These are phyloP conservation scores for Trichomonas vaginalis DNA, from an alignment of 208 protist species.

Conservation along the genomic window DNA sequence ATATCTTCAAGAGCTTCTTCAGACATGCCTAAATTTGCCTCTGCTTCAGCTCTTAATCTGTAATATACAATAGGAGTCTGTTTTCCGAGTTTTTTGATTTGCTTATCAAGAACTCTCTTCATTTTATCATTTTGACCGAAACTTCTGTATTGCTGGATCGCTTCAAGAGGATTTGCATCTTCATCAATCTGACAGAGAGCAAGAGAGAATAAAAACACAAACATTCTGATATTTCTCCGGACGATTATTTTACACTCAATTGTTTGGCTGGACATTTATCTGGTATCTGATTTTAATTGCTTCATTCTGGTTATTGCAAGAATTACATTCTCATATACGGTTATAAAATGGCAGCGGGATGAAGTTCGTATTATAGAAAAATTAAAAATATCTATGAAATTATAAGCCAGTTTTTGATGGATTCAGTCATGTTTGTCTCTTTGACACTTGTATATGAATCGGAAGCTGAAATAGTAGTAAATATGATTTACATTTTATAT, in stretches of 20 bases:
- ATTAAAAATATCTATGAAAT: too few relatives aligned
- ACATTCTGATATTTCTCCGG: not conserved
- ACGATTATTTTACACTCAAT: not conserved
- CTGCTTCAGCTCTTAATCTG: not conserved
- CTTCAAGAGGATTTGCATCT: not conserved
- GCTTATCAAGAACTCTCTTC: not conserved
- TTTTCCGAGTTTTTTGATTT: not conserved
- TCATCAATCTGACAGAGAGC: not conserved
- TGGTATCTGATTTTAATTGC: too few relatives aligned
- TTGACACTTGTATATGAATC: too few relatives aligned
- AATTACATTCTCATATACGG: too few relatives aligned
- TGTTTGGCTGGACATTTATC: not conserved
- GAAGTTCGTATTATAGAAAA: too few relatives aligned
- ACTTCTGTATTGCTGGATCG: not conserved
- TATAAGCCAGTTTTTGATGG: too few relatives aligned
- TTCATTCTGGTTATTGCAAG: too few relatives aligned
- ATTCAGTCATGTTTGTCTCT: too few relatives aligned
- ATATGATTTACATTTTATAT: too few relatives aligned
- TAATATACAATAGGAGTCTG: not conserved
- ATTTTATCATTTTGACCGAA: not conserved
- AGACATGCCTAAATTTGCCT: not conserved
- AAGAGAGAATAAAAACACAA: not conserved
- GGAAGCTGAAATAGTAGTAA: too few relatives aligned
- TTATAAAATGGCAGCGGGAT: too few relatives aligned
- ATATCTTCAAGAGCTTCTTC: not conserved